These are phyloP conservation scores for Ophiocordyceps sinensis DNA, from an alignment of 2,329 filamentous ascomycete genomes.

Conservation along the genomic window DNA sequence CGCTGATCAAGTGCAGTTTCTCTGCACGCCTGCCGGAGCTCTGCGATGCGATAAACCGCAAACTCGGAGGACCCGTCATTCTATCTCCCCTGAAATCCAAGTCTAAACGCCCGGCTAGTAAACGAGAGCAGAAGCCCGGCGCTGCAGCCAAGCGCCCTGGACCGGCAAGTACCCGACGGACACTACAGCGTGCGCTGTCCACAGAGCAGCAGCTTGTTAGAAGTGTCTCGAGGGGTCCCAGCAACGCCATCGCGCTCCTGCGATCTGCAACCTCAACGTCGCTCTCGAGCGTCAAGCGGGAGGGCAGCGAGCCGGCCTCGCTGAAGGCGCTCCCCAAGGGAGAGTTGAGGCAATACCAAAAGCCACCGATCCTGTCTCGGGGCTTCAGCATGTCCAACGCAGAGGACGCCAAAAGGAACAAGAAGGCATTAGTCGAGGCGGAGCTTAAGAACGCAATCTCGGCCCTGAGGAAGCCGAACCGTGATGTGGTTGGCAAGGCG, in stretches of 20 bases:
- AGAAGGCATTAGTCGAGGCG: constrained; percentile 52
- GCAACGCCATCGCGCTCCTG: constrained; percentile 46
- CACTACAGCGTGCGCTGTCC: constrained; percentile 47
- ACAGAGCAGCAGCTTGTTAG: constrained; percentile 40
- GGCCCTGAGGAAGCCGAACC: constrained; percentile 61
- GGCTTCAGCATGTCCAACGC: constrained; percentile 33
- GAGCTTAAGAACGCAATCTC: constrained; percentile 63
- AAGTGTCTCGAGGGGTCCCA: constrained; percentile 41
- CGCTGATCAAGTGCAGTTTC: constrained; percentile 40
- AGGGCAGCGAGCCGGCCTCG: constrained; percentile 45
- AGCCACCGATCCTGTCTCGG: constrained; percentile 18
- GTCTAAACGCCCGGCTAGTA: constrained; percentile 25
- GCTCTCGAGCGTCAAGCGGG: constrained; percentile 50
- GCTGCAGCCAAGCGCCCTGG: constrained; percentile 33
- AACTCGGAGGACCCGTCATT: constrained; percentile 58
- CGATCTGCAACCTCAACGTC: constrained; percentile 52
- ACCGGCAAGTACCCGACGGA: constrained; percentile 28
- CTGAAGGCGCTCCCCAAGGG: constrained; percentile 32
- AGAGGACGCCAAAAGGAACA: constrained; percentile 44
- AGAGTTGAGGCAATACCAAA: constrained; percentile 27
- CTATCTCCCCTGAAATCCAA: constrained; percentile 39
- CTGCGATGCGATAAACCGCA: constrained; percentile 57
- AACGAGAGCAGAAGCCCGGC: constrained; percentile 35
- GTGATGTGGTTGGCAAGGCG: constrained; percentile 51
- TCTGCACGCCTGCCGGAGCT: constrained; percentile 59